A percentile compares a stretch with the other conserved stretches of the same genome.
These are phyloP conservation scores for Orbilia oligospora DNA, from an alignment of 2,329 filamentous ascomycete species.

Conservation along the genomic window DNA sequence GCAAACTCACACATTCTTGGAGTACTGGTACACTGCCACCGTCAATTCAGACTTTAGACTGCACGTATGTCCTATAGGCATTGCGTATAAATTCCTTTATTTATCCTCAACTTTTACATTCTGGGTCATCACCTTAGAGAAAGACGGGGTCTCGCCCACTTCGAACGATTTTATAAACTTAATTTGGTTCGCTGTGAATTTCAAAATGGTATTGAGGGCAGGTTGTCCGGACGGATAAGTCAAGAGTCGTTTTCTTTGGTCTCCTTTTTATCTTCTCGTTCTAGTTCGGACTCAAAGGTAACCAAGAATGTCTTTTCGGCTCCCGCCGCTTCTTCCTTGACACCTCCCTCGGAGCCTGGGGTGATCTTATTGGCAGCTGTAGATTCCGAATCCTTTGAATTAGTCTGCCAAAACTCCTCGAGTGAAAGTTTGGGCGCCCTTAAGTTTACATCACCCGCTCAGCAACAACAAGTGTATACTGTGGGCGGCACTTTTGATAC, in stretches of 20 bases:
- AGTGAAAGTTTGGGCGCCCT: not conserved
- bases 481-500: no score
- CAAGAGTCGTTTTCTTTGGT: conserved; percentile 3
- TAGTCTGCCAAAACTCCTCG: conserved; percentile 3
- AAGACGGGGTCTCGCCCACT: not conserved
- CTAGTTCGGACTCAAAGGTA: conserved; percentile 14
- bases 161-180: not conserved
- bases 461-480: no score
- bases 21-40: not conserved
- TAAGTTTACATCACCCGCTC: no score
- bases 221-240: not conserved
- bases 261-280: conserved; percentile 28
- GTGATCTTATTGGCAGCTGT: not conserved
- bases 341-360: not conserved
- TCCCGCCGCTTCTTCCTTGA: not conserved
- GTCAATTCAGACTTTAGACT: not conserved
- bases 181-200: conserved; percentile 17
- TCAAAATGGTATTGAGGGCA: not conserved
- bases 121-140: not conserved
- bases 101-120: not conserved
- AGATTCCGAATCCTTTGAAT: conserved; percentile 4
- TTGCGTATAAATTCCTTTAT: conserved; percentile 13
- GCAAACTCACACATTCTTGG: not conserved
- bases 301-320: conserved; percentile 26
- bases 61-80: not conserved